Base-by-base conservation (phyloP, 805 yeast species). In the Yamadazyma nakazawae region DNA sequence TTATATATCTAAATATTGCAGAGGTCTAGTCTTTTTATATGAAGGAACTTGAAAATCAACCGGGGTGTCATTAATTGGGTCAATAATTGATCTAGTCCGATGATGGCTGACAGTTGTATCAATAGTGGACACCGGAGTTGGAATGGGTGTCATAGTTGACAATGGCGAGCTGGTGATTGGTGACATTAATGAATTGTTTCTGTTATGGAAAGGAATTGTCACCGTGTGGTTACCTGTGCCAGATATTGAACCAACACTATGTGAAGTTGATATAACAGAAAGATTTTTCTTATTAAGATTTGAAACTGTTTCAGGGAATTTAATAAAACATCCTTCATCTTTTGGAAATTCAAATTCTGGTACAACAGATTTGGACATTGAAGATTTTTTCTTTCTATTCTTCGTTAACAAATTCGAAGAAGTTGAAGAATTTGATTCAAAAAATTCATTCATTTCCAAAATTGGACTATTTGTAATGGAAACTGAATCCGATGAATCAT, bases 51-150 rank as follows among this genome's bases (percentile, higher is more conserved):
- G 51, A 43, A 68, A 67, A 46, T 69, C 74, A 14, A 66, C 70
- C 6, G 74, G 73, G 2, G 68, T 53, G 45, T 68, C 74, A 47
- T 68, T 68, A 45, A 68, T 69, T 13, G 71, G 68, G 48, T 69
- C 74, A 36, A 67, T 58, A 34, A 61, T 50, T 10, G 61, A 52
- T 12, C n/a, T 30, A 6, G 41, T 30, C 21, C 45, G 25, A 17
- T 46, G 49, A 39, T 14, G 44, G 26, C 43, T 40, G 8, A 49
- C 42, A 2, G 51, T 43, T 19, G 53, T 51, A 28, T 59, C 55
- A 2, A 52, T 40, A 9, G 54, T 46, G 9, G 62, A 56, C 43
- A 59, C 59, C n/a, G 57, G 57, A 7, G 66, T 61, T 11, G 67
- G 58, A 7, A 60, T 51, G 1, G 71, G 67, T 6, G 64, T 62